A percentile compares a stretch with the other conserved stretches of the same genome.
Conservation (phyloP, 169 alveolate genomes). For the Cryptosporidium sp. region DNA sequence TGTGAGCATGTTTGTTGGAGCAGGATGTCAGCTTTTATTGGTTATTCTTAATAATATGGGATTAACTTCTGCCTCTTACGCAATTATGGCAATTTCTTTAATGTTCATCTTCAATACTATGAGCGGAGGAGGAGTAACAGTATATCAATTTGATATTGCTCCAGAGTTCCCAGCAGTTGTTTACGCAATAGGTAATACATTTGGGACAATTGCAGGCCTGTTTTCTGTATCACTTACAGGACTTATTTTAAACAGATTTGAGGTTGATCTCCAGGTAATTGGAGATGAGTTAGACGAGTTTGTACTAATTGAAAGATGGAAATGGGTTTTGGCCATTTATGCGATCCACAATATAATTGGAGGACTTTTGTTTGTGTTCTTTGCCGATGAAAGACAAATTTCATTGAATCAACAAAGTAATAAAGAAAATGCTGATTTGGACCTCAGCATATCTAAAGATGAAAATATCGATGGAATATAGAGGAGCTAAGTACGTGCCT, state of each 20-base stretch:
- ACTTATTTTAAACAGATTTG: slow-evolving; percentile 37
- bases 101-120: slow-evolving; percentile 66
- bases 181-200: slow-evolving; percentile 67
- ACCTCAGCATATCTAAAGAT: background rate
- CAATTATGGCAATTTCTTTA: slow-evolving; percentile 42
- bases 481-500: background rate
- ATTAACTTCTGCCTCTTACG: slow-evolving; percentile 18
- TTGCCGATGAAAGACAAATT: slow-evolving; percentile 46
- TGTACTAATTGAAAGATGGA: slow-evolving; percentile 33
- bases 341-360: slow-evolving; percentile 71
- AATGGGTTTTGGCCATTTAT: slow-evolving; percentile 29
- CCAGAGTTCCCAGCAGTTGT: slow-evolving; percentile 65
- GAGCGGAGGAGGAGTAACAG: slow-evolving; percentile 76
- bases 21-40: slow-evolving; percentile 25
- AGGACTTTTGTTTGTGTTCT: slow-evolving; percentile 27
- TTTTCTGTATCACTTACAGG: slow-evolving; percentile 73
- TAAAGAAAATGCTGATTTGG: background rate
- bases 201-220: slow-evolving; percentile 67
- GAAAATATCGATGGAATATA: background rate
- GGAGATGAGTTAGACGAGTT: background rate
- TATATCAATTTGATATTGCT: slow-evolving; percentile 70
- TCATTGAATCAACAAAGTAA: background rate
- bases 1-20: slow-evolving; percentile 57
- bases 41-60: slow-evolving; percentile 19
- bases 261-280: slow-evolving; percentile 9